Conservation (phyloP, 306 rosid genomes). For the Casuarina cunninghamiana region DNA sequence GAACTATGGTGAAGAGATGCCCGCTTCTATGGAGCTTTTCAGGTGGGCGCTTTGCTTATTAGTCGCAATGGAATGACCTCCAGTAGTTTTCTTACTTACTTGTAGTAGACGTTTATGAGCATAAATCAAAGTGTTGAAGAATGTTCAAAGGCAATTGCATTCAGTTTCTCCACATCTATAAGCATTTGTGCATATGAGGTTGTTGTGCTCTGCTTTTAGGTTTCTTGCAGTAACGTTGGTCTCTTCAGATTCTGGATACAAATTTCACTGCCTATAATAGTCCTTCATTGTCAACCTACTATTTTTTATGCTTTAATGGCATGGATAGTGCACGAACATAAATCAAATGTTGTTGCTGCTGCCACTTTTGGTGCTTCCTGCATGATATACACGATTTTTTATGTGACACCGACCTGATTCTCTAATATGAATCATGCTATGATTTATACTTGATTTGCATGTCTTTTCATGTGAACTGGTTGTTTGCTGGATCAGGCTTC, state of each 20-base stretch:
- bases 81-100: conserved; percentile 2
- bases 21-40: conserved; percentile 75
- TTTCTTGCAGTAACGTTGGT: neutral
- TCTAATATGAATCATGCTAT: conserved; percentile 14
- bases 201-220: neutral
- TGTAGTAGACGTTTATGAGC: neutral
- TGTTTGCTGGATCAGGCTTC: conserved; percentile 61
- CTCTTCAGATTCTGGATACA: neutral
- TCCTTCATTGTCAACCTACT: neutral
- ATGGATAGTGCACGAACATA: conserved; percentile 6
- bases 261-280: neutral
- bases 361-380: neutral
- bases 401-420: neutral
- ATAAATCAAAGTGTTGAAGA: neutral
- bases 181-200: neutral
- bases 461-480: conserved; percentile 21
- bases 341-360: neutral
- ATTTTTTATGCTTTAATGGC: neutral
- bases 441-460: conserved; percentile 8
- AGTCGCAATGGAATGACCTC: neutral
- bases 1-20: conserved; percentile 67
- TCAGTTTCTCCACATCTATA: neutral
- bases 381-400: neutral
- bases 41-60: conserved; percentile 42
- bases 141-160: neutral